phyloP scores from a whole-genome alignment of 1,284 basidiomycete species.

The Ceratobasidium sp. region DNA sequence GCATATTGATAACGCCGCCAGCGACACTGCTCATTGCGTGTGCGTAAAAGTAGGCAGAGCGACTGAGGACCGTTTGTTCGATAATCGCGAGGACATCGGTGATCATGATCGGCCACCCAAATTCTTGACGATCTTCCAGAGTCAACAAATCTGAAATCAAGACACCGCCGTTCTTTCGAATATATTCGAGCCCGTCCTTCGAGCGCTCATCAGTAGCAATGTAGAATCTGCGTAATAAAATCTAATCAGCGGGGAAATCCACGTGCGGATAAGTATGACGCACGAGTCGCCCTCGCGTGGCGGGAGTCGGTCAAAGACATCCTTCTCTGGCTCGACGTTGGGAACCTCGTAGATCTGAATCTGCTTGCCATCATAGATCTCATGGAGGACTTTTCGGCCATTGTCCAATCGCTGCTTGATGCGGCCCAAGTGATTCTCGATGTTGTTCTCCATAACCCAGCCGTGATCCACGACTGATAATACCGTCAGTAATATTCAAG shows the following conservation, averaged over 20 bases:
- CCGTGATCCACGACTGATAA: slow-evolving; percentile 48
- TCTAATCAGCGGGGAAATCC: not conserved
- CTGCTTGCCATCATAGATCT: slow-evolving; percentile 42
- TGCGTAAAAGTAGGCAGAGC: slow-evolving; percentile 56
- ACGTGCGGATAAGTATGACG: slow-evolving; percentile 28
- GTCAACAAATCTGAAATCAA: slow-evolving; percentile 56
- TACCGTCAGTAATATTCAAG: not conserved
- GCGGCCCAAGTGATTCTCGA: slow-evolving; percentile 52
- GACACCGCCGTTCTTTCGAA: slow-evolving; percentile 52
- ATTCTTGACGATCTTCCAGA: slow-evolving; percentile 52
- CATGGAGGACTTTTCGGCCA: slow-evolving; percentile 49
- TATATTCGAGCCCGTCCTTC: slow-evolving; percentile 50
- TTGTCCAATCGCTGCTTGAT: slow-evolving; percentile 50
- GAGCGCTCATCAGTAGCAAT: slow-evolving; percentile 59
- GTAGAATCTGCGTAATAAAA: slow-evolving; percentile 54
- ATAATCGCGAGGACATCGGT: slow-evolving; percentile 57
- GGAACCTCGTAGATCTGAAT: slow-evolving; percentile 45
- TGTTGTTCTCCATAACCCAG: slow-evolving; percentile 53
- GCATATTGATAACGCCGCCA: slow-evolving; percentile 55
- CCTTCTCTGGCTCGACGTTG: slow-evolving; percentile 43
- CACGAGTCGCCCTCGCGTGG: slow-evolving; percentile 47
- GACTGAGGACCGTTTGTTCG: slow-evolving; percentile 55
- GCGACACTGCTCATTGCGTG: slow-evolving; percentile 56
- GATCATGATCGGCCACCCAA: slow-evolving; percentile 56
- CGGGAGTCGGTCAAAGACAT: slow-evolving; percentile 42